Evolutionary conservation across 495 filamentous ascomycete species (phyloP), one percentile per base, ranked within the genome.

Genomic region (Beverwykella pulmonaria): DNA sequence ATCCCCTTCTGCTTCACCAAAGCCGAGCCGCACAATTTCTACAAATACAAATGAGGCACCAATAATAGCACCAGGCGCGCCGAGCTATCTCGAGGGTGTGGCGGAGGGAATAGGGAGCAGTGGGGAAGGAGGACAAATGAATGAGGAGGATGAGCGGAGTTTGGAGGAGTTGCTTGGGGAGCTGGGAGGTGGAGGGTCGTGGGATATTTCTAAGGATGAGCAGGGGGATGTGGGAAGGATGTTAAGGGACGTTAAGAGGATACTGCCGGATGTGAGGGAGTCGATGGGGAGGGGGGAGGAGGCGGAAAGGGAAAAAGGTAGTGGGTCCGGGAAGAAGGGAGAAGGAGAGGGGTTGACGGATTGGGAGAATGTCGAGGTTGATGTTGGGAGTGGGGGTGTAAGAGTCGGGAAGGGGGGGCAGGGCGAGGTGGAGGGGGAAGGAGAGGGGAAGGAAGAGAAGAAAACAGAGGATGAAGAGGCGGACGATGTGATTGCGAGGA

Each of bases 151-250:
- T 47, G 77, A 76, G 34, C 63, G 72, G 66, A 74, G 46, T 30
- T 58, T 79, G 12, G 77, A 79, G 29, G 70, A 77, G 44, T 67
- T 82, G 41, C 55, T 82, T 10, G 69, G 69, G 2, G 73, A 77
- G 49, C 57, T 82, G 26, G 79, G 77, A 20, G 54, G 19, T 25
- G 26, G 32, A 39, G 47, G 55, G 57, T 34, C 71, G 52, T 76
- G 70, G 70, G 71, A 71, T 54, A 32, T 77, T 14, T 47, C 56
- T 26, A 54, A 50, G 12, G 59, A 69, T 1, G 77, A 79, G 52
- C 23, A 72, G 47, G 67, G 65, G 27, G 67, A 77, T 53, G 56
- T 79, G 7, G 63, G 58, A 17, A 56, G 48, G 22, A 50, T 79
- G 39, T 20, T 79, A 14, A 59, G 61, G 52, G 76, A 79, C 46